Evolutionary conservation across 306 rosid species (phyloP).

Genomic region (Aeschynomene evenia): DNA sequence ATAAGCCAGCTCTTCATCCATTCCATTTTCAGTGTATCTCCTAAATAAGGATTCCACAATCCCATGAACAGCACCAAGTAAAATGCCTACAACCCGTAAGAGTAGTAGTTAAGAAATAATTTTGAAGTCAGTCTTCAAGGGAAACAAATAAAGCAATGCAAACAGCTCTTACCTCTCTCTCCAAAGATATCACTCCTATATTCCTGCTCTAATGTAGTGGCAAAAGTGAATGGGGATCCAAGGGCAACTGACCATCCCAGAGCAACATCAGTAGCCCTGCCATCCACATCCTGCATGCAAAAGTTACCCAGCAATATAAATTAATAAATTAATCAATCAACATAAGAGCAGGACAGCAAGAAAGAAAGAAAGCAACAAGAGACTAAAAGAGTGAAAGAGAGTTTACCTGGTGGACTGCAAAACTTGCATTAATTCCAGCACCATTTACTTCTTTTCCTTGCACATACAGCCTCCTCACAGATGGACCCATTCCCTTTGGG

Average conservation of each 20-base stretch:
- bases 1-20: conserved; percentile 85
- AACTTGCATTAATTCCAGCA: conserved; percentile 92
- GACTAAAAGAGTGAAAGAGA: background rate
- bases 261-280: conserved; percentile 95
- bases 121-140: background rate
- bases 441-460: conserved; percentile 98
- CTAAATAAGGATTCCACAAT: conserved; percentile 90
- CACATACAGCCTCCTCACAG: conserved; percentile 92
- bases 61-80: conserved; percentile 99
- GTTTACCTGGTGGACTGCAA: conserved; percentile 84
- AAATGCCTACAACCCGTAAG: conserved; percentile 62
- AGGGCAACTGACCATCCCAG: conserved; percentile 98
- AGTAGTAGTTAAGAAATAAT: conserved; percentile 23
- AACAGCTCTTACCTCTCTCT: conserved; percentile 66
- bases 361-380: background rate
- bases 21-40: conserved; percentile 86
- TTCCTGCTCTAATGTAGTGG: conserved; percentile 90
- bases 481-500: conserved; percentile 98
- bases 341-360: background rate
- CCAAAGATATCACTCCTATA: conserved; percentile 98
- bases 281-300: conserved; percentile 81
- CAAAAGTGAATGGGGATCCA: conserved; percentile 97
- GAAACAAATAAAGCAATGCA: background rate
- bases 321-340: conserved; percentile 2
- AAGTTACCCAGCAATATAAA: conserved; percentile 7